Evolutionary conservation across 1,284 basidiomycete genomes (phyloP).

Genomic region (Vanrija humicola): DNA sequence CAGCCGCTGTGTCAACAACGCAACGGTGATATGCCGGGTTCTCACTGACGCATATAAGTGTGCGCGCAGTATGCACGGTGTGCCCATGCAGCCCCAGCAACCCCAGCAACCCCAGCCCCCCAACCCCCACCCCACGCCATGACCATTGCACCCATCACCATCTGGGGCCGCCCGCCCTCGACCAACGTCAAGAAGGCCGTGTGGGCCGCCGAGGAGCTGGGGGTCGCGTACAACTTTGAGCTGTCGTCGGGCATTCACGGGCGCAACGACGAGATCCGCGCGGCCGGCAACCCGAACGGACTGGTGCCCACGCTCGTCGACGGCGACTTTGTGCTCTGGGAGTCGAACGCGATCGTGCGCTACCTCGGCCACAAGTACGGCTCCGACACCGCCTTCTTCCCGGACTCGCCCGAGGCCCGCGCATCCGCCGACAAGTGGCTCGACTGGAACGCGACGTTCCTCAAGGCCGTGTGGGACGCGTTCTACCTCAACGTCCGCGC

Average conservation of each 20-base stretch:
- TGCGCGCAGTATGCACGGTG: no score
- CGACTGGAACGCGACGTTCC: constrained; percentile 5
- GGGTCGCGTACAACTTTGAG: constrained; percentile 1
- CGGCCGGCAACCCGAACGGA: constrained; percentile 29
- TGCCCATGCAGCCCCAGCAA: no score
- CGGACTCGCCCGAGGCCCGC: neutral
- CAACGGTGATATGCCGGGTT: no score
- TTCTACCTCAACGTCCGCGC: constrained; percentile 8
- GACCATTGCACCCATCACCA: constrained; percentile 2
- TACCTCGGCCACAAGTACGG: constrained; percentile 9
- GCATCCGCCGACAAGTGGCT: constrained; percentile 10
- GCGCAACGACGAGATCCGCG: no score
- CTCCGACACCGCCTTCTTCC: neutral
- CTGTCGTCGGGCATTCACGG: no score
- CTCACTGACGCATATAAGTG: no score
- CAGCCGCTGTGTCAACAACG: no score
- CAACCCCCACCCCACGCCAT: neutral
- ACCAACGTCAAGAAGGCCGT: constrained; percentile 36
- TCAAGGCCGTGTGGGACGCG: neutral
- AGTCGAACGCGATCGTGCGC: constrained; percentile 17
- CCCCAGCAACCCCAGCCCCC: no score
- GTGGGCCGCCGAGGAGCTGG: constrained; percentile 12
- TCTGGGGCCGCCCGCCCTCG: constrained; percentile 15
- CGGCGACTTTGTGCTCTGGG: constrained; percentile 9
- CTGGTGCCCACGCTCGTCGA: constrained; percentile 12